Conservation (phyloP, 306 rosid genomes). For the Vicia sativa region DNA sequence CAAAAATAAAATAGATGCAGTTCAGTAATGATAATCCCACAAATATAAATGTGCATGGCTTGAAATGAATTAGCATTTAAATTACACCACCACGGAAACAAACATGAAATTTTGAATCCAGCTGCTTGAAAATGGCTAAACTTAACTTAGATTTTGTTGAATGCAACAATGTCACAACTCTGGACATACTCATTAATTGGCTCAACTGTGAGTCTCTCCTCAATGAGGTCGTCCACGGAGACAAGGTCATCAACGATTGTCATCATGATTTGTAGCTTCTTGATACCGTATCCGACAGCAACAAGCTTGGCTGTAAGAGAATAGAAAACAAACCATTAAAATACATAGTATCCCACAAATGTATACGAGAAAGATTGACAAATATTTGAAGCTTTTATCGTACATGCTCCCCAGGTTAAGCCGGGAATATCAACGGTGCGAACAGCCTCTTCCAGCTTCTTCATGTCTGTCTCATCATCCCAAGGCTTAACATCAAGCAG, state of each 20-base stretch:
- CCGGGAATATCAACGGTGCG: constrained; percentile 74
- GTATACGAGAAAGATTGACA: neutral
- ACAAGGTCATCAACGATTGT: constrained; percentile 86
- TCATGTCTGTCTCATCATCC: constrained; percentile 97
- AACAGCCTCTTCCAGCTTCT: constrained; percentile 88
- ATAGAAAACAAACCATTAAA: constrained; percentile 16
- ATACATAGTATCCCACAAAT: neutral
- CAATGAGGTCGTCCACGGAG: constrained; percentile 74
- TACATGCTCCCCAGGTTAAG: constrained; percentile 92
- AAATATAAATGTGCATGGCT: constrained; percentile 23
- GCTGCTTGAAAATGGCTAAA: constrained; percentile 55
- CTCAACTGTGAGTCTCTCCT: constrained; percentile 72
- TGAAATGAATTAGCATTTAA: constrained; percentile 13
- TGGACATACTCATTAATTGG: constrained; percentile 74
- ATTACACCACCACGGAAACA: constrained; percentile 37
- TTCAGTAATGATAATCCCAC: constrained; percentile 14
- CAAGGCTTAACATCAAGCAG: constrained; percentile 92
- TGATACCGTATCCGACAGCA: constrained; percentile 87
- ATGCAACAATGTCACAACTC: constrained; percentile 93
- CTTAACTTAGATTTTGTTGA: constrained; percentile 77
- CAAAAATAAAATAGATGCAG: constrained; percentile 2
- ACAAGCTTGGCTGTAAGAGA: constrained; percentile 77
- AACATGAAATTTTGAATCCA: constrained; percentile 16
- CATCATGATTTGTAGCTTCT: constrained; percentile 86
- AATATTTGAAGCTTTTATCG: constrained; percentile 27